Evolutionary conservation across 1,284 basidiomycete species (phyloP), one percentile per base, ranked within the genome.

Genomic region (Malassezia arunalokei): DNA sequence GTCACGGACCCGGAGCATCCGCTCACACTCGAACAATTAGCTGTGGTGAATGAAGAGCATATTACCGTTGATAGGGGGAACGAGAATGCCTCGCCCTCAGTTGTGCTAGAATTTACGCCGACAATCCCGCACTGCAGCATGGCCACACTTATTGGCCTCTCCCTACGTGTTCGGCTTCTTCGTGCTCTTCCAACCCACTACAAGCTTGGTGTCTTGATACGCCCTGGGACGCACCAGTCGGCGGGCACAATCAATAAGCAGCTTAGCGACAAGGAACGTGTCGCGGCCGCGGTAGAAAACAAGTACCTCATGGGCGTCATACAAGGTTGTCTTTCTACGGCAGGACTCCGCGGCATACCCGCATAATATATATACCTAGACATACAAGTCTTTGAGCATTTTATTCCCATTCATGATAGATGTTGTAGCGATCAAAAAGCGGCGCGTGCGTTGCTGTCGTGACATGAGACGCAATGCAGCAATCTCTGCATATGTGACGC

Each of bases 71-170:
- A 78, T 8, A 58, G 68, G 39, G 66, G 63, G 46, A 62, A 68
- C 38, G 11, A 17, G 0, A 41, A 44, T 0, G 39, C 51, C 5
- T 51, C 66, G 3, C 80, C 82, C 40, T 61, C 66, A 29, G 79
- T 98, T 31, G 77, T 82, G 29, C 59, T 73, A 44, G 68, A 69
- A 14, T 74, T 73, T 46, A 96, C 92, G 6, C 94, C 94, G 1
- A 99, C 92, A 0, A 91, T 95, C 28, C 94, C 94, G 5, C 92
- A 98, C 71, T 99, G 92, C 68, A 88, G 87, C 43, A 91, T 94
- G 87, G 92, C 90, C 3, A 96, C 91, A 2, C 78, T 98, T 42
- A 98, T 99, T 52, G 94, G 92, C 27, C 79, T 98, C 15, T 90
- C 86, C 6, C 85, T 98, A 41, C 83, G 92, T 9, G 92, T 96